These are phyloP conservation scores for Bipolaris oryzae DNA, from an alignment of 2,329 filamentous ascomycete genomes.

Conservation along the genomic window DNA sequence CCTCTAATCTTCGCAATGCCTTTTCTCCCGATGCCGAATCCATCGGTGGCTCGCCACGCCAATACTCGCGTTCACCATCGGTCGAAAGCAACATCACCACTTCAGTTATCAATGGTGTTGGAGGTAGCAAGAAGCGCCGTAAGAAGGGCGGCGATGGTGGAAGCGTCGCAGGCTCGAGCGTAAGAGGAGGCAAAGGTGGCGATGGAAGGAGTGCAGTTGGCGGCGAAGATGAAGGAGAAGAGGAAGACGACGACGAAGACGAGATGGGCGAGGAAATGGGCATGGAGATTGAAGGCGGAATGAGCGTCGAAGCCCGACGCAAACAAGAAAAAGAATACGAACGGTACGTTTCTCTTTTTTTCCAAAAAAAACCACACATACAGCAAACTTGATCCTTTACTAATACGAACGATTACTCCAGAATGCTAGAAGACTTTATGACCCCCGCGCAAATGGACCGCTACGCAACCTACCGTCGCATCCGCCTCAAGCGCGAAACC, in stretches of 20 bases:
- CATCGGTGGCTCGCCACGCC: slow-evolving; percentile 55
- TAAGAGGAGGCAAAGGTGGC: slow-evolving; percentile 34
- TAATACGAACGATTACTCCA: slow-evolving; percentile 4
- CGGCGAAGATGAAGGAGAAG: slow-evolving; percentile 62
- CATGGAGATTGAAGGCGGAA: slow-evolving; percentile 55
- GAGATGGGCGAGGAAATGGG: slow-evolving; percentile 53
- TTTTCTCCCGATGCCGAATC: slow-evolving; percentile 70
- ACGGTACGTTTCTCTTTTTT: slow-evolving; percentile 38
- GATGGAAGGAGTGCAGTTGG: slow-evolving; percentile 44
- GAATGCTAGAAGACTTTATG: slow-evolving; percentile 68
- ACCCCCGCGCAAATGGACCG: slow-evolving; percentile 70
- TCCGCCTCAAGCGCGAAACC: slow-evolving; percentile 70
- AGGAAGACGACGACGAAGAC: slow-evolving; percentile 64
- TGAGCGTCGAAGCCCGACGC: slow-evolving; percentile 62
- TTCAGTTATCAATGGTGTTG: slow-evolving; percentile 41
- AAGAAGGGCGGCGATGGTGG: slow-evolving; percentile 46
- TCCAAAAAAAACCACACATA: background rate
- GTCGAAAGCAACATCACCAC: slow-evolving; percentile 66
- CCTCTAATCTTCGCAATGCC: slow-evolving; percentile 76
- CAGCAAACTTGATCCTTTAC: background rate
- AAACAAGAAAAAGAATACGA: slow-evolving; percentile 72
- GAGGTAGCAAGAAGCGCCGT: slow-evolving; percentile 67
- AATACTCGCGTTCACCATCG: slow-evolving; percentile 66
- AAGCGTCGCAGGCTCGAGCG: slow-evolving; percentile 47
- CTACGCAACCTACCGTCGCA: slow-evolving; percentile 73